phyloP scores from a whole-genome alignment of 2,329 filamentous ascomycete species.

The Exophiala phaeomuriformis region DNA sequence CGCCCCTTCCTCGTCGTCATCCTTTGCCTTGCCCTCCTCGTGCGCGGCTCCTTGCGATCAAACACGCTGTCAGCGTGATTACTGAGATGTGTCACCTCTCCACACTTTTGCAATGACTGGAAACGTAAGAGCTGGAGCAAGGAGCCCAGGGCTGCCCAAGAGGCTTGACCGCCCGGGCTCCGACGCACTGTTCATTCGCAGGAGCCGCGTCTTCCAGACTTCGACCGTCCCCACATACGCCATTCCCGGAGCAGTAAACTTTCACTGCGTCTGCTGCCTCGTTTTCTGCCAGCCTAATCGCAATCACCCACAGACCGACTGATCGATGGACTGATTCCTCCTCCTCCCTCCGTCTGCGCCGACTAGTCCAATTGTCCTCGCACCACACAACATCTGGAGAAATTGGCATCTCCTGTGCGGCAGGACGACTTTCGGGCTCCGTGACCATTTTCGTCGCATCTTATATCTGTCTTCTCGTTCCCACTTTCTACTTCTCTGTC shows the following conservation, averaged over 20 bases:
- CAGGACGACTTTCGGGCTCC: background rate
- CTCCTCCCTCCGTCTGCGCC: background rate
- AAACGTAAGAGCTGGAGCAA: background rate
- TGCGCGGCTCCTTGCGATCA: background rate
- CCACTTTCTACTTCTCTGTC: background rate
- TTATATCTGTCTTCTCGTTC: background rate
- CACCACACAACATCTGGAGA: constrained; percentile 1
- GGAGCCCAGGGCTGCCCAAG: background rate
- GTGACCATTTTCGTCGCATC: constrained; percentile 1
- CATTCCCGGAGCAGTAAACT: constrained; percentile 15
- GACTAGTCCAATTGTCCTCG: background rate
- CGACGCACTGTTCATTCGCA: constrained; percentile 1
- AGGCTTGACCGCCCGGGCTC: constrained; percentile 8
- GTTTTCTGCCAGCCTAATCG: background rate
- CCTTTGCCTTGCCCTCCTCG: background rate
- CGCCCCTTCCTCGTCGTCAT: background rate
- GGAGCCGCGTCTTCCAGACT: background rate
- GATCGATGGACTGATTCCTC: background rate
- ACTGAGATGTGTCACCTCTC: background rate
- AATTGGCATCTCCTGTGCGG: background rate
- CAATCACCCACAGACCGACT: too few species aligned
- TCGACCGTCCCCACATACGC: constrained; percentile 19
- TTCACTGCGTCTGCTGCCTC: constrained; percentile 2
- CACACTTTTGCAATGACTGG: background rate
- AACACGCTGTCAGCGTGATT: background rate